These are phyloP conservation scores for Talaromyces sp. DNA, from an alignment of 2,329 filamentous ascomycete genomes.

Conservation along the genomic window DNA sequence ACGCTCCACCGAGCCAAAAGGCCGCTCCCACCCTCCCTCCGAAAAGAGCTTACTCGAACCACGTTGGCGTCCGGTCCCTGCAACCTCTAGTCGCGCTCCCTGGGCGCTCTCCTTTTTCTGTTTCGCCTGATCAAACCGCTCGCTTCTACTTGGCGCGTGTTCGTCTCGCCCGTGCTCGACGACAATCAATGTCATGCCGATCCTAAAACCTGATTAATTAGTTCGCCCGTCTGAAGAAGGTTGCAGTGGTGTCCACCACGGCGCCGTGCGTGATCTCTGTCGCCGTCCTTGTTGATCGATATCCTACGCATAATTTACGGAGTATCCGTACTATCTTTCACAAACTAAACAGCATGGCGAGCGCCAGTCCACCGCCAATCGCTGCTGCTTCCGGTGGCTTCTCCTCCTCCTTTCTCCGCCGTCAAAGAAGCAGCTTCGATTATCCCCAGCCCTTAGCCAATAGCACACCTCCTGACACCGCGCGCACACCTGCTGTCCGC, in stretches of 20 bases:
- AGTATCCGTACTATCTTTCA: neutral
- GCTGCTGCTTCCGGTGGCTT: slow-evolving; percentile 14
- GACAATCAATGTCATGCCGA: slow-evolving; percentile 7
- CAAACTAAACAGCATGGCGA: slow-evolving; percentile 1
- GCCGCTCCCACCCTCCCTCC: neutral
- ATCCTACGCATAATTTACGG: neutral
- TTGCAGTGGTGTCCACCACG: slow-evolving; percentile 8
- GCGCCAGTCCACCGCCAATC: slow-evolving; percentile 13
- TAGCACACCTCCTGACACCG: slow-evolving; percentile 7
- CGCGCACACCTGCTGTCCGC: slow-evolving; percentile 39
- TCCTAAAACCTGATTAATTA: slow-evolving; percentile 2
- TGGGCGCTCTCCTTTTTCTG: neutral
- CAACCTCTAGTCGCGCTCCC: neutral
- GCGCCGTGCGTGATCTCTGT: neutral
- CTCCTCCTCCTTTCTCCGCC: slow-evolving; percentile 15
- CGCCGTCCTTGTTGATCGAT: neutral
- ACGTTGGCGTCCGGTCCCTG: neutral
- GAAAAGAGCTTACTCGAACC: neutral
- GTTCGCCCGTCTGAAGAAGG: slow-evolving; percentile 8
- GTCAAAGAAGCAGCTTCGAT: slow-evolving; percentile 10
- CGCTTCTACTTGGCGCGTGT: slow-evolving; percentile 5
- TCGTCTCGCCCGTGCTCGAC: slow-evolving; percentile 7
- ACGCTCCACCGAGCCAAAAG: neutral
- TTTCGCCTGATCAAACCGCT: slow-evolving; percentile 3
- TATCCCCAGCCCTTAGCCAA: slow-evolving; percentile 6